These are phyloP conservation scores for Phytopythium sindhum DNA, from an alignment of 352 stramenopile genomes.

Conservation along the genomic window DNA sequence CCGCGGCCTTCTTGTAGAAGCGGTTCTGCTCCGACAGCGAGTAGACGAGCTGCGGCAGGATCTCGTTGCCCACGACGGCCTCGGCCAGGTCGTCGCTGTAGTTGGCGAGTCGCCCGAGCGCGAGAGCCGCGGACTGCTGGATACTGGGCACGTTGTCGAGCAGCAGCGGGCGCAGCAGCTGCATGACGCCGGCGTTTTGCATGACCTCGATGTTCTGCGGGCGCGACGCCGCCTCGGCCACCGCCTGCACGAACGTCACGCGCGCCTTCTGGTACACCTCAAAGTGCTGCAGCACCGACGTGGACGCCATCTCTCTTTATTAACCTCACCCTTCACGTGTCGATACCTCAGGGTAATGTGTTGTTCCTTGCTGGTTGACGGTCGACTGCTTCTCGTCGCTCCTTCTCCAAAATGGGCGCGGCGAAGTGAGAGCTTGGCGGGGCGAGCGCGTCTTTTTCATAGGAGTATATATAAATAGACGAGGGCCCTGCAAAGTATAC, in stretches of 20 bases:
- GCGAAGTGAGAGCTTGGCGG: no score
- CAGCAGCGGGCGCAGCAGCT: constrained; percentile 90
- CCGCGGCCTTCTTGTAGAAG: constrained; percentile 95
- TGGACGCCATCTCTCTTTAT: constrained; percentile 63
- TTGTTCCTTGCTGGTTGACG: no score
- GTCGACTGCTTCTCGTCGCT: no score
- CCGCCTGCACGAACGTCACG: constrained; percentile 93
- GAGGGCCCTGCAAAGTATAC: no score
- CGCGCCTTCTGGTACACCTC: constrained; percentile 95
- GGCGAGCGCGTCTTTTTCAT: no score
- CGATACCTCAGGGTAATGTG: no score
- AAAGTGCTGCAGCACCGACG: constrained; percentile 93
- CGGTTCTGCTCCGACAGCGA: constrained; percentile 94
- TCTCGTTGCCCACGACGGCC: constrained; percentile 93
- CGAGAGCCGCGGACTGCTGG: constrained; percentile 92
- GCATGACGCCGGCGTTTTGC: constrained; percentile 96
- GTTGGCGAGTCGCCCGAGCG: constrained; percentile 92
- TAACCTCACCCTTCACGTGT: no score
- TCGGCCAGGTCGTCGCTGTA: constrained; percentile 95
- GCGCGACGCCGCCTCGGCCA: constrained; percentile 91
- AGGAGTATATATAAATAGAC: no score
- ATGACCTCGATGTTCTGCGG: constrained; percentile 96
- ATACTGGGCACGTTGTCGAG: constrained; percentile 95
- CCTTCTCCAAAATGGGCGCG: no score
- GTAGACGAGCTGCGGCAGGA: constrained; percentile 96